These are phyloP conservation scores for Fusarium hainanense DNA, from an alignment of 2,329 filamentous ascomycete species.

Conservation along the genomic window DNA sequence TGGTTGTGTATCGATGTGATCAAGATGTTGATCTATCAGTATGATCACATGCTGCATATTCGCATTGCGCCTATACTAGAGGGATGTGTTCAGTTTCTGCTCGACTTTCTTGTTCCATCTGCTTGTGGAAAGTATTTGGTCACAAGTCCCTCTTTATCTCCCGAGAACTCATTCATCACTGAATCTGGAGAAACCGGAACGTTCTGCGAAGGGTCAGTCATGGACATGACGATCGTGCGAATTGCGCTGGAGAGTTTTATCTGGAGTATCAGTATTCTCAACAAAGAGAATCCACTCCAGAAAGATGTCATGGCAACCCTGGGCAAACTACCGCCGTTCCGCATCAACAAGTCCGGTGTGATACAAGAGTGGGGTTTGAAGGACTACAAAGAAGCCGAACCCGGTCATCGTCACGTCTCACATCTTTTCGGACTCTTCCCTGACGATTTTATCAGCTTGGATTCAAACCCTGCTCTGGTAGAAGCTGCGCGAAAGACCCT, in stretches of 20 bases:
- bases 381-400: slow-evolving; percentile 55
- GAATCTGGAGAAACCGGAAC: slow-evolving; percentile 24
- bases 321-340: slow-evolving; percentile 14
- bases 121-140: slow-evolving; percentile 44
- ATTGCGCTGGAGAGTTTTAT: slow-evolving; percentile 40
- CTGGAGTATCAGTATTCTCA: slow-evolving; percentile 22
- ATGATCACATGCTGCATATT: slow-evolving; percentile 27
- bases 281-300: slow-evolving; percentile 8
- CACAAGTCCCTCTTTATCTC: slow-evolving; percentile 43
- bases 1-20: slow-evolving; percentile 43
- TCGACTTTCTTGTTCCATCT: slow-evolving; percentile 51
- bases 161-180: slow-evolving; percentile 42
- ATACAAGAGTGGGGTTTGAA: slow-evolving; percentile 56
- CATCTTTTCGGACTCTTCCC: slow-evolving; percentile 63
- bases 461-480: slow-evolving; percentile 34
- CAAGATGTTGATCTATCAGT: slow-evolving; percentile 42
- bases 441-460: slow-evolving; percentile 45
- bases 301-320: slow-evolving; percentile 9
- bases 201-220: slow-evolving; percentile 44
- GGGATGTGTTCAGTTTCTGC: slow-evolving; percentile 52
- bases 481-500: slow-evolving; percentile 48
- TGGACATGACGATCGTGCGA: slow-evolving; percentile 38
- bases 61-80: slow-evolving; percentile 49
- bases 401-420: slow-evolving; percentile 62
- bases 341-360: slow-evolving; percentile 30